Base-by-base conservation (phyloP, 768 basidiomycete genomes). In the Collybia sordida region DNA sequence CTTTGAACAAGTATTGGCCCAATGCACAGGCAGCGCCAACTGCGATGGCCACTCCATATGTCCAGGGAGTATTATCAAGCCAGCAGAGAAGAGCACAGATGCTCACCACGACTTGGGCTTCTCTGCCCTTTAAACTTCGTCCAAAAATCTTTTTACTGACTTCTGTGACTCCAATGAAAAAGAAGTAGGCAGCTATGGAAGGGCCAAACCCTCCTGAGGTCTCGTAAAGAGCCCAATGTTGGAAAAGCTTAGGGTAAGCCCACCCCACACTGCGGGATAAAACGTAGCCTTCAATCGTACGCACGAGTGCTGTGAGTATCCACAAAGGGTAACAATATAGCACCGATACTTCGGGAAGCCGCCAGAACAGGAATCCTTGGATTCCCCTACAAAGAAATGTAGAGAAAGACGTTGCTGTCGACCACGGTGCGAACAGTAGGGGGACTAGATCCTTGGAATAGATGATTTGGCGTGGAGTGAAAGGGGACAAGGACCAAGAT, bases 171-270 rank as follows among this genome's bases (percentile, higher is more conserved):
- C 59, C 56, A 6, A 41, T 35, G 21, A 67, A 46, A 28, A 50
- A 56, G 11, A 54, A 36, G 27, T 59, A 52, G 6, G 55, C 56
- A 11, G 62, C 45, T 3, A 72, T 46, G 34, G 65, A 37, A 49
- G 71, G 69, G 5, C 72, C 74, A 27, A 69, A 69, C 39, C 74
- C 73, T 4, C 65, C 59, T 14, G 61, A 62, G 8, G 62, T 52
- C 49, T 76, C 73, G 39, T 73, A 74, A 2, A 72, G 56, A 11
- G 69, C 64, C 56, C 66, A 73, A 53, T 74, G 74, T 37, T 57
- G 67, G 58, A 75, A 75, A 19, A 75, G 37, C 8, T 24, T 49
- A 3, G 73, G 74, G 34, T 65, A 63, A 14, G 68, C 57, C 71
- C 71, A 74, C 15, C 74, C 72, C 11, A 66, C 59, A 38, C 56